A percentile compares a stretch with the other conserved stretches of the same genome.
Evolutionary conservation across 768 basidiomycete species (phyloP).

Genomic region (Panaeolus cyanescens): DNA sequence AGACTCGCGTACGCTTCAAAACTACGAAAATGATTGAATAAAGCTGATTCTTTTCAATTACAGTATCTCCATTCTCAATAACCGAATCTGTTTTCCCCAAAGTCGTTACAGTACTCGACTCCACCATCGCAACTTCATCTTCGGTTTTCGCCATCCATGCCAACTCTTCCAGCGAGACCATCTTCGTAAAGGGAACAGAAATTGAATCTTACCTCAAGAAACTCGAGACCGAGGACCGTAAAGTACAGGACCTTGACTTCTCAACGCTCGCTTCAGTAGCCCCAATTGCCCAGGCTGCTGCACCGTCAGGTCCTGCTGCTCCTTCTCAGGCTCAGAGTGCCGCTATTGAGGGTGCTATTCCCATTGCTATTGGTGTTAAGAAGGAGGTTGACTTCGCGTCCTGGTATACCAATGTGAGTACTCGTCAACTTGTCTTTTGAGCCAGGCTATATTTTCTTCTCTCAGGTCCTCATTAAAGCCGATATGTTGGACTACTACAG

Average conservation of each 20-base stretch:
- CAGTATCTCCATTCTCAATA: constrained; percentile 84
- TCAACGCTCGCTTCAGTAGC: constrained; percentile 48
- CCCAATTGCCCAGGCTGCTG: neutral
- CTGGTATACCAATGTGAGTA: constrained; percentile 88
- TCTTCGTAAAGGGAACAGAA: constrained; percentile 81
- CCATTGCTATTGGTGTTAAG: constrained; percentile 93
- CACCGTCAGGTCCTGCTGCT: constrained; percentile 38
- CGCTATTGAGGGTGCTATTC: constrained; percentile 85
- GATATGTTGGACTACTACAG: constrained; percentile 99
- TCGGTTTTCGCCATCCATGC: constrained; percentile 77
- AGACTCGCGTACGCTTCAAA: constrained; percentile 71
- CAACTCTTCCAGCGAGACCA: constrained; percentile 64
- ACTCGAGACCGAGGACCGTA: constrained; percentile 66
- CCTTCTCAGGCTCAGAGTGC: constrained; percentile 67
- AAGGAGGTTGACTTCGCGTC: constrained; percentile 94
- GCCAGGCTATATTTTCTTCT: constrained; percentile 9
- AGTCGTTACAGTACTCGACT: constrained; percentile 75
- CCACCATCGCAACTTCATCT: constrained; percentile 71
- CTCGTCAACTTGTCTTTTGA: neutral
- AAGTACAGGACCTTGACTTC: constrained; percentile 78
- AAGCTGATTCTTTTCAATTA: neutral
- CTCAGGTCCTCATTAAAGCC: constrained; percentile 91
- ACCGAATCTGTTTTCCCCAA: constrained; percentile 65
- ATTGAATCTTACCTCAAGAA: constrained; percentile 70
- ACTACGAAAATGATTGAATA: neutral